phyloP scores from a whole-genome alignment of 176 grass and related monocot genomes.

The Lolium multiflorum region DNA sequence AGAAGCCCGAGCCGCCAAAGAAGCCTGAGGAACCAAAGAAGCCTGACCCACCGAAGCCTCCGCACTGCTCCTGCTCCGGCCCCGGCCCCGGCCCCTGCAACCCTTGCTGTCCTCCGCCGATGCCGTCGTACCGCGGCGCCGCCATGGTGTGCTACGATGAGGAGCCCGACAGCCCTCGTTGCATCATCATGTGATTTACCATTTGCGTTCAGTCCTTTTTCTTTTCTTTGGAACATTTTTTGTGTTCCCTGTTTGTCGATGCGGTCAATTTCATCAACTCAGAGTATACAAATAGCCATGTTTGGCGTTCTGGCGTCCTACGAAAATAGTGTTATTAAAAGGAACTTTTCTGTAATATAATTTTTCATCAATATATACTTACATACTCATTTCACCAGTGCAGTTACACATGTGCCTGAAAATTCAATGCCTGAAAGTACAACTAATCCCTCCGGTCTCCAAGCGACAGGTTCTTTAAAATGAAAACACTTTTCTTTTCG shows the following conservation, averaged over 20 bases:
- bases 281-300: not conserved
- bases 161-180: not conserved
- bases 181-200: conserved; percentile 34
- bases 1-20: conserved; percentile 44
- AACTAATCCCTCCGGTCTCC: not conserved
- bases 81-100: conserved; percentile 7
- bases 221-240: not conserved
- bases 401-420: not conserved
- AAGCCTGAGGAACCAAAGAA: conserved; percentile 47
- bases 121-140: not conserved
- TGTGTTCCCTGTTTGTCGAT: not conserved
- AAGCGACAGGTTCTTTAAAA: not conserved
- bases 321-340: not conserved
- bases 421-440: not conserved
- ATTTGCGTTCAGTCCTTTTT: not conserved
- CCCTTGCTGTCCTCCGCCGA: not conserved
- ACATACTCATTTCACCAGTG: not conserved
- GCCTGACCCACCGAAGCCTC: not conserved
- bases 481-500: not conserved
- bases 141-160: conserved; percentile 39
- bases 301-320: not conserved
- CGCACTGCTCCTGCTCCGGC: conserved; percentile 15
- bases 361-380: not conserved
- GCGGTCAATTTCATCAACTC: not conserved
- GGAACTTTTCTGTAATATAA: not conserved